Base-by-base conservation (phyloP, 345 rosid species). In the Populus simonii region DNA sequence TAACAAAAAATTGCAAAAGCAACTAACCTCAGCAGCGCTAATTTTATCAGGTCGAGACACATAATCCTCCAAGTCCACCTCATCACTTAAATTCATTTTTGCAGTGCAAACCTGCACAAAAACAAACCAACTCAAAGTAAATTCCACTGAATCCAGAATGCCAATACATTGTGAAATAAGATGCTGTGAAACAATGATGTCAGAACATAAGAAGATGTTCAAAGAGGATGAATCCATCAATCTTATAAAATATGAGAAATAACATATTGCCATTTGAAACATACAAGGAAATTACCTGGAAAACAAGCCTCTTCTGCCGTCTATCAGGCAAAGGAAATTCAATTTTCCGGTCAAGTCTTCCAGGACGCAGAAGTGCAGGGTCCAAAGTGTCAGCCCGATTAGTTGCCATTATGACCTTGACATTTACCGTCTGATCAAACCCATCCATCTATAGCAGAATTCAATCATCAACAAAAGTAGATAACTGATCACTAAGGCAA, bases 31-130 rank as follows among this genome's bases (percentile, higher is more conserved):
- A 57, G 99, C 98, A 87, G 99, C 99, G 78, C 99, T 96, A 75
- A 96, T 96, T 90, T 93, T 96, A 81, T 96, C 99, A 11, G 99
- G 99, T 25, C 98, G 89, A 79, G 98, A 96, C 74, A 96, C 98
- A 84, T 92, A 96, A 89, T 96, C 99, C 83, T 96, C 99, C 90
- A 96, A 86, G 85, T 96, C 99, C 73, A 92, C 98, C 91, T 96
- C 98, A 80, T 96, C 99, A 74, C 99, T 73, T 57, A 96, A 87
- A 82, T 96, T 92, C 99, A 96, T 96, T 85, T 96, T 93, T 66
- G 98, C 81, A 8, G 99, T 96, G 89, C 99, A 96, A 75, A 96
- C 99, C 99, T 96, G 89, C 22, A 83, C 18, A n/a, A 23, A 66
- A 23, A 55, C 13, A 61, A 43, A 23, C 25, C 70, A 23, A 22